Percentiles rank a stretch among this genome's conserved stretches.
phyloP scores from a whole-genome alignment of 2,329 filamentous ascomycete genomes.

The Thielaviopsis populi region DNA sequence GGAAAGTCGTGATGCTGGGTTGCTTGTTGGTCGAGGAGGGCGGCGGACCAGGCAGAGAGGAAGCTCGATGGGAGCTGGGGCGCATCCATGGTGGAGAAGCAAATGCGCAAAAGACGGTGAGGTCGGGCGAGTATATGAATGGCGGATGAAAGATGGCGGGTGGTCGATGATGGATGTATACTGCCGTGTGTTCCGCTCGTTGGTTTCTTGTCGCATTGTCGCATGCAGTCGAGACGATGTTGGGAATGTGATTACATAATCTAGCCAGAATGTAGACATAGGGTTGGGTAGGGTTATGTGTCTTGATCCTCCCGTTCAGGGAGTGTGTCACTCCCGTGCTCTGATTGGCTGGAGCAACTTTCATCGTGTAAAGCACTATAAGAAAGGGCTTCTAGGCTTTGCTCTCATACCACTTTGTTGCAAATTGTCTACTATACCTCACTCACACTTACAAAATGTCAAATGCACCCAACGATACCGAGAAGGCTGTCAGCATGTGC shows the following conservation, averaged over 20 bases:
- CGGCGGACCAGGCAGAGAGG: conserved; percentile 8
- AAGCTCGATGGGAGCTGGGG: conserved; percentile 8
- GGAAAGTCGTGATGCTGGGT: conserved; percentile 32
- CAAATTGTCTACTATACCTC: neutral
- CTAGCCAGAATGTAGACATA: neutral
- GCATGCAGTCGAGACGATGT: neutral
- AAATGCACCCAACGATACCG: neutral
- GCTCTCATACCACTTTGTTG: neutral
- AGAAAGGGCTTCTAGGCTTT: neutral
- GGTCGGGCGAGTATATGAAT: neutral
- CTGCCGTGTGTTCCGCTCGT: no score
- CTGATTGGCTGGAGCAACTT: neutral
- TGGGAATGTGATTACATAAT: neutral
- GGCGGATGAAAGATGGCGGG: no score
- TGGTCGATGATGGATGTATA: no score
- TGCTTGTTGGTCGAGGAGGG: conserved; percentile 20
- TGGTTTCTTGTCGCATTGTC: neutral
- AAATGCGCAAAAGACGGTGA: neutral
- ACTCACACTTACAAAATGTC: neutral
- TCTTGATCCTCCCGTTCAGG: neutral
- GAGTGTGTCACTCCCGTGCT: neutral
- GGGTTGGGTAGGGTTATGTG: neutral
- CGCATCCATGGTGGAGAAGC: neutral
- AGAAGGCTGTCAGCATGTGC: neutral
- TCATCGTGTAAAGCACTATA: neutral